A percentile compares a stretch with the other conserved stretches of the same genome.
Evolutionary conservation across 257 asterid species (phyloP).

Genomic region (Nicotiana benthamiana): DNA sequence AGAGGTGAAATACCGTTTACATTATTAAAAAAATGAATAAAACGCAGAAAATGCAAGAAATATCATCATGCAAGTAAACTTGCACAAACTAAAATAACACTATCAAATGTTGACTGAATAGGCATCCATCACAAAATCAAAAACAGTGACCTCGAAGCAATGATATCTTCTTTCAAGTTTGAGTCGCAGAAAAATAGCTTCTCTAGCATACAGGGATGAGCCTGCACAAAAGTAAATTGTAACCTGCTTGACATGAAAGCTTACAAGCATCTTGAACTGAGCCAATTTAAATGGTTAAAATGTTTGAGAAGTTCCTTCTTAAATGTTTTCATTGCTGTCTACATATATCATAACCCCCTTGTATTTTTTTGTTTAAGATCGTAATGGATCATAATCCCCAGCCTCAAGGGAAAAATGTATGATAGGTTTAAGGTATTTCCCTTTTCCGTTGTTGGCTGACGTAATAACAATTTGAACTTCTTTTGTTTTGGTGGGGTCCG

Average conservation of each 20-base stretch:
- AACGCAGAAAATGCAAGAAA: neutral
- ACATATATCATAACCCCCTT: neutral
- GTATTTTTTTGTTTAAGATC: neutral
- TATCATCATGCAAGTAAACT: neutral
- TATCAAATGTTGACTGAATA: neutral
- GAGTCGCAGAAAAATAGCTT: neutral
- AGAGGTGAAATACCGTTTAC: neutral
- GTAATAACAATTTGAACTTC: neutral
- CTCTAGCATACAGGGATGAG: neutral
- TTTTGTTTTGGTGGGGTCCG: neutral
- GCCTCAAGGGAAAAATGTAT: neutral
- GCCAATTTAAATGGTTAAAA: neutral
- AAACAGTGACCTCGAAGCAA: neutral
- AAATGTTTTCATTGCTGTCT: neutral
- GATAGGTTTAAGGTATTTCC: neutral
- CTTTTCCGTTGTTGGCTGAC: neutral
- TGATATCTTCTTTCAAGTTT: slow-evolving; percentile 4
- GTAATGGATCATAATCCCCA: neutral
- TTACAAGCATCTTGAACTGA: neutral
- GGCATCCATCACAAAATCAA: neutral
- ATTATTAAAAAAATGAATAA: neutral
- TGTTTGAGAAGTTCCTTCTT: neutral
- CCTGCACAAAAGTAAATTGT: neutral
- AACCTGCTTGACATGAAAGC: neutral
- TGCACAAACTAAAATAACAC: neutral